Percentiles rank a stretch among this genome's conserved stretches.
Evolutionary conservation across 805 yeast species (phyloP).

Genomic region (Metschnikowia reukaufii): DNA sequence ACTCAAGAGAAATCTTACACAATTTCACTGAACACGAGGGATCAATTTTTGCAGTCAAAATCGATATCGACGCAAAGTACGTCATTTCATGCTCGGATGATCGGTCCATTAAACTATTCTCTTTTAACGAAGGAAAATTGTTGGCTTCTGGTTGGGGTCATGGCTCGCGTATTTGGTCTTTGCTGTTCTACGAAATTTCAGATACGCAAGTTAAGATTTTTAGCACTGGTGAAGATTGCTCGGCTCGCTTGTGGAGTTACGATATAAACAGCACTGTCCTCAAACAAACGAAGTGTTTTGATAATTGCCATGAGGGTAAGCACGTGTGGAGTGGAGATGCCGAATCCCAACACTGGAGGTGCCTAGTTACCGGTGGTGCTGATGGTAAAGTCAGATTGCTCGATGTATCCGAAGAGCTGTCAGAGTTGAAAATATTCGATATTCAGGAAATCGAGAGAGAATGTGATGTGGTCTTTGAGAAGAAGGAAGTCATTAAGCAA

Average conservation of each 20-base stretch:
- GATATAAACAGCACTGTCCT: slow-evolving; percentile 28
- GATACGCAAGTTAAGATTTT: slow-evolving; percentile 43
- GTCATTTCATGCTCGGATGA: slow-evolving; percentile 91
- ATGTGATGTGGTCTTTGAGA: slow-evolving; percentile 22
- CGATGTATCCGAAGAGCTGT: slow-evolving; percentile 30
- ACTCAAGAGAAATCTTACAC: slow-evolving; percentile 43
- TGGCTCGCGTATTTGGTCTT: slow-evolving; percentile 88
- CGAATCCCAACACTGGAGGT: slow-evolving; percentile 35
- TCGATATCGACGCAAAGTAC: slow-evolving; percentile 53
- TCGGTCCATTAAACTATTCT: slow-evolving; percentile 80
- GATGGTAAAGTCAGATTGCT: slow-evolving; percentile 79
- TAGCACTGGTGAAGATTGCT: slow-evolving; percentile 81
- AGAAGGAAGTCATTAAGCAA: slow-evolving; percentile 61
- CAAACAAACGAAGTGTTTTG: slow-evolving; percentile 48
- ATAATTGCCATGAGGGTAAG: slow-evolving; percentile 74
- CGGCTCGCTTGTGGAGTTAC: slow-evolving; percentile 75
- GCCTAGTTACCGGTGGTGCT: slow-evolving; percentile 87
- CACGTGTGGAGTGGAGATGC: slow-evolving; percentile 83
- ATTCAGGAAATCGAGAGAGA: slow-evolving; percentile 2
- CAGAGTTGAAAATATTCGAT: background rate
- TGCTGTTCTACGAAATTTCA: slow-evolving; percentile 52
- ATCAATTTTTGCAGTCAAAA: slow-evolving; percentile 77
- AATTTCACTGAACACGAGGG: slow-evolving; percentile 81
- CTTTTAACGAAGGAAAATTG: slow-evolving; percentile 52
- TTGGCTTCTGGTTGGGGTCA: slow-evolving; percentile 95